Base-by-base conservation (phyloP, 2,329 filamentous ascomycete species). In the Colletotrichum filicis region DNA sequence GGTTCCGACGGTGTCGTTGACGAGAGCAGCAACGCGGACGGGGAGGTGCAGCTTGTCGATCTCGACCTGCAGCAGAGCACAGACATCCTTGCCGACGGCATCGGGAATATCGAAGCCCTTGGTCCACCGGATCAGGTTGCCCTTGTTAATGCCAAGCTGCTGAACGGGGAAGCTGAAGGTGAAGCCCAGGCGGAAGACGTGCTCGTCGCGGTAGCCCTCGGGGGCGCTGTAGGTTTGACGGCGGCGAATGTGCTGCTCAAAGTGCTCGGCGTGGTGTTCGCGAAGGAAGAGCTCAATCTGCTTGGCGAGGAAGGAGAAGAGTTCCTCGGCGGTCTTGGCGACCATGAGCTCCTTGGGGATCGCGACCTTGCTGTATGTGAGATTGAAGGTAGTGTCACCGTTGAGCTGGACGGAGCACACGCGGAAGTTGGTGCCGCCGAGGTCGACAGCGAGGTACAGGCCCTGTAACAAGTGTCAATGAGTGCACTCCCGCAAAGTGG, bases 61-160 rank as follows among this genome's bases (percentile, higher is more conserved):
- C 83, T 98, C 97, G 24, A 87, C 86, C 84, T 99, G 97, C 46
- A 99, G 88, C 75, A 99, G 86, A 55, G 91, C 92, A 82, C 97
- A 99, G 37, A 99, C 95, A 82, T 99, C 97, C 84, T 98, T 93
- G 78, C 96, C 97, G 71, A 99, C 84, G 1, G 95, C 94, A 80
- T 98, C 97, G n/a, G 92, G 90, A 76, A 99, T 98, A 81, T 98
- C 95, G 81, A 98, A 99, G 65, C 97, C 97, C 87, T 99, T 99
- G 71, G 97, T 99, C 97, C 97, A 99, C 77, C 97, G 92, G 83
- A 98, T 97, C 67, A 99, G 88, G 70, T 92, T 93, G 74, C 97
- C 97, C 85, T 95, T 96, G 88, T 98, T 98, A 82, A 99, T 98
- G 52, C 95, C 95, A 71, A 94, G 88, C 82, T 99, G 97, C 81